phyloP scores from a whole-genome alignment of 306 rosid genomes.

The Pyrus pyrifolia region DNA sequence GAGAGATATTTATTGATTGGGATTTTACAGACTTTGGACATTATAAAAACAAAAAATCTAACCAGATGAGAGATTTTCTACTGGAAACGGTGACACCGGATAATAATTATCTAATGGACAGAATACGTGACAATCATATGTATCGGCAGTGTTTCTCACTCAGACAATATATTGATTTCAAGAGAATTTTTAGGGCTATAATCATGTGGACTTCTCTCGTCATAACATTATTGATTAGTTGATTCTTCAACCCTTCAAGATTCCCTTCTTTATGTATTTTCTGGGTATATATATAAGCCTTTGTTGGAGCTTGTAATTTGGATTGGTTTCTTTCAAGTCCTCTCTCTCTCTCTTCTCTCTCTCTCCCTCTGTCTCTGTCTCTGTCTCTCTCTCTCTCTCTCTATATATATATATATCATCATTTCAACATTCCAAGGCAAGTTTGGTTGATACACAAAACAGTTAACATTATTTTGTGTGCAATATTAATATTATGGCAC shows the following conservation, averaged over 20 bases:
- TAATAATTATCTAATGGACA: no score
- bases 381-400: neutral
- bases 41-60: neutral
- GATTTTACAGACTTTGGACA: neutral
- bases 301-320: neutral
- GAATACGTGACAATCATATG: neutral
- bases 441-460: neutral
- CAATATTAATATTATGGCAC: slow-evolving; percentile 48
- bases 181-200: neutral
- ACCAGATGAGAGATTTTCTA: no score
- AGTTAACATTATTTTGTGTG: neutral
- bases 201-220: neutral
- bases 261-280: neutral
- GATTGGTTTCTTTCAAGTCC: neutral
- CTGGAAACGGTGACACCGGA: no score
- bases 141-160: no score
- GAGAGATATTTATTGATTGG: neutral
- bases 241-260: neutral
- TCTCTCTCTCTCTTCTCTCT: neutral
- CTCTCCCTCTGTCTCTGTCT: neutral
- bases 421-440: neutral
- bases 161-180: no score
- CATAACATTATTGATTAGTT: neutral
- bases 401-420: neutral
- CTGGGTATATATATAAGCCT: neutral